These are phyloP conservation scores for Eremochloa ophiuroides DNA, from an alignment of 176 grass and related monocot species.

Conservation along the genomic window DNA sequence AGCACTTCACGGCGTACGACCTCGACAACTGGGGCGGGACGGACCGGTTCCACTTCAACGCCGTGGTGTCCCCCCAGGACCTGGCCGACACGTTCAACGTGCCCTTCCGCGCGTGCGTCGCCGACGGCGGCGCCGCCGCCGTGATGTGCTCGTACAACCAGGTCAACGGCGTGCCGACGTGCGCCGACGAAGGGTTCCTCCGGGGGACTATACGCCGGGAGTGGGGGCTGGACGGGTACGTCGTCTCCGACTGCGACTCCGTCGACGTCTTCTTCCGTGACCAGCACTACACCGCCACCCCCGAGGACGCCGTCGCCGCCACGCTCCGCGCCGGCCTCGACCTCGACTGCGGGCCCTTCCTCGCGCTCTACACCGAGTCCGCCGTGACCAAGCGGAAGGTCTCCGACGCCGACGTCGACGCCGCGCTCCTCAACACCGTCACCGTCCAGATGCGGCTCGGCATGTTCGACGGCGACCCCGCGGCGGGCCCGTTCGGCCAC, in stretches of 20 bases:
- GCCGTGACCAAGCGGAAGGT: constrained; percentile 42
- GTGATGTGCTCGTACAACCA: constrained; percentile 99
- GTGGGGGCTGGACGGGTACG: constrained; percentile 64
- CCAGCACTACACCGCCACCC: constrained; percentile 55
- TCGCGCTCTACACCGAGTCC: constrained; percentile 45
- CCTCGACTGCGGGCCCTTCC: constrained; percentile 73
- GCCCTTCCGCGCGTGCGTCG: constrained; percentile 71
- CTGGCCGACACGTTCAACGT: constrained; percentile 91
- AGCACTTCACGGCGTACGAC: constrained; percentile 98
- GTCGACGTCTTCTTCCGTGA: constrained; percentile 72
- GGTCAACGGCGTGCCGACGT: constrained; percentile 88
- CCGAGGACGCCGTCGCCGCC: constrained; percentile 76
- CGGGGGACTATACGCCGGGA: constrained; percentile 23
- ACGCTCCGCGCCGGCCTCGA: constrained; percentile 72
- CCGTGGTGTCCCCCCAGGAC: constrained; percentile 62
- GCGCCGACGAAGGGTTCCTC: constrained; percentile 62
- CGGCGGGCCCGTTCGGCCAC: constrained; percentile 44
- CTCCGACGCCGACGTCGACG: constrained; percentile 46
- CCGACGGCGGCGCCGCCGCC: constrained; percentile 43
- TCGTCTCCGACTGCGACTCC: constrained; percentile 92
- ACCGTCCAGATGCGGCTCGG: constrained; percentile 78
- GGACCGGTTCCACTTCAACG: constrained; percentile 84
- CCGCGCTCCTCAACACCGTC: constrained; percentile 57
- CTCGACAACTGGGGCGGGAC: constrained; percentile 70
- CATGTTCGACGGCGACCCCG: constrained; percentile 71